A percentile compares a stretch with the other conserved stretches of the same genome.
phyloP scores from a whole-genome alignment of 495 filamentous ascomycete genomes.

The Penicillium riverlandense region DNA sequence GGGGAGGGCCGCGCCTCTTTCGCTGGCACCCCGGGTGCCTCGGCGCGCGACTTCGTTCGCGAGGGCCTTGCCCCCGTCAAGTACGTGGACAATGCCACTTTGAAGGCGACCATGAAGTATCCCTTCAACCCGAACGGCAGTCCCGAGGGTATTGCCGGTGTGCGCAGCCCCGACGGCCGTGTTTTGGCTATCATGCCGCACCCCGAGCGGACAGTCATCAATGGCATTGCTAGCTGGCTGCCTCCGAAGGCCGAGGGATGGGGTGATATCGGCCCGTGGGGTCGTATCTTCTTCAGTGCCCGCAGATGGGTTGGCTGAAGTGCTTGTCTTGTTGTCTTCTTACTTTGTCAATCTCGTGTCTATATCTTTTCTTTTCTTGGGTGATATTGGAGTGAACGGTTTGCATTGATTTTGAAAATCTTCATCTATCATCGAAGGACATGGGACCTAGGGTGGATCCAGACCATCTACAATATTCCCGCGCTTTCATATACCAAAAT shows the following conservation, averaged over 20 bases:
- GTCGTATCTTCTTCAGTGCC: slow-evolving; percentile 68
- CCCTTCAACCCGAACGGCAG: slow-evolving; percentile 93
- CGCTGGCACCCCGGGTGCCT: slow-evolving; percentile 30
- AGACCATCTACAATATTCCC: background rate
- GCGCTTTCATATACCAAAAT: background rate
- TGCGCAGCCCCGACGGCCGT: slow-evolving; percentile 72
- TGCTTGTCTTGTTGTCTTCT: background rate
- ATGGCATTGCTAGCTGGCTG: slow-evolving; percentile 70
- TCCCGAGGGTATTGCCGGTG: slow-evolving; percentile 76
- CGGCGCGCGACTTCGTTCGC: slow-evolving; percentile 45
- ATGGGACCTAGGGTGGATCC: background rate
- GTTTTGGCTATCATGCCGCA: slow-evolving; percentile 96
- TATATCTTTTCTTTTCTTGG: background rate
- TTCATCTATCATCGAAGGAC: background rate
- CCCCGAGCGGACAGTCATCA: slow-evolving; percentile 85
- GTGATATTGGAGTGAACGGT: background rate
- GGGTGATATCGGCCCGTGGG: slow-evolving; percentile 88
- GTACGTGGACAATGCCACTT: slow-evolving; percentile 74
- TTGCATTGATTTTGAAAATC: background rate
- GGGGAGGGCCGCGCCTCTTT: slow-evolving; percentile 88
- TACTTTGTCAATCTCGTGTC: background rate
- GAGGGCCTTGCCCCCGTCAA: slow-evolving; percentile 62
- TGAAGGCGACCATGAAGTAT: slow-evolving; percentile 69
- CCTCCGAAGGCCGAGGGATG: slow-evolving; percentile 61
- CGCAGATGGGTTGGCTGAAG: slow-evolving; percentile 75